Conservation (phyloP, 1,139 yeast genomes). For the Hyphopichia buzzinii region DNA sequence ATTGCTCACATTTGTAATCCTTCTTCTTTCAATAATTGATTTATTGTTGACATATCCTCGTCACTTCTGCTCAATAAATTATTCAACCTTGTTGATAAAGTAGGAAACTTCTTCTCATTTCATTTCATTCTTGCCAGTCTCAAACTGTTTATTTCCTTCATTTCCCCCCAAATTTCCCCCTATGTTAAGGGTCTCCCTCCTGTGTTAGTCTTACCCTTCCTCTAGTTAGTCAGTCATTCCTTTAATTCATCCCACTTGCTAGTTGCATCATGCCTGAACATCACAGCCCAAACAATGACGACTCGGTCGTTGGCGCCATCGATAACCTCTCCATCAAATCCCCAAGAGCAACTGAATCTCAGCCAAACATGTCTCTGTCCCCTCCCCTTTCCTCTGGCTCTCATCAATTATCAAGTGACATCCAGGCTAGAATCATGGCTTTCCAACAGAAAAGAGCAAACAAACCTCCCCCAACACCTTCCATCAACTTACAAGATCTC, state of each 20-base stretch:
- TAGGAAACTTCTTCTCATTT: no score
- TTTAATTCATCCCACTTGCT: constrained; percentile 4
- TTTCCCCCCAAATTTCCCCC: background rate
- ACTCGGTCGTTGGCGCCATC: constrained; percentile 1
- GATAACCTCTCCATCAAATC: background rate
- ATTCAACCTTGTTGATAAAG: no score
- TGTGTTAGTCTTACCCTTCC: background rate
- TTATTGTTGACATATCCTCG: no score
- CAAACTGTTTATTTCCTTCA: no score
- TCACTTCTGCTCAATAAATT: no score
- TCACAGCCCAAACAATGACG: no score
- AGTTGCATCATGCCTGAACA: no score
- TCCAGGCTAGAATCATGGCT: constrained; percentile 74
- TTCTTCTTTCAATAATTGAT: no score
- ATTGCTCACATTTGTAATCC: no score
- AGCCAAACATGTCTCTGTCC: constrained; percentile 4
- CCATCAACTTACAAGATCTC: background rate
- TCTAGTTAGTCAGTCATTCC: constrained; percentile 5
- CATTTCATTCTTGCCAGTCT: no score
- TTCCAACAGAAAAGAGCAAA: constrained; percentile 65
- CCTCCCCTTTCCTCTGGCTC: constrained; percentile 9
- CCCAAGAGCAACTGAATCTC: background rate
- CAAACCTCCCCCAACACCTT: constrained; percentile 22
- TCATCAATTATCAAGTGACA: constrained; percentile 53
- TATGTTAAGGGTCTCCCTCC: background rate